Evolutionary conservation across 192 early-diverging fungal species (phyloP), one percentile per base, ranked within the genome.

Genomic region (Glomus cerebriforme): DNA sequence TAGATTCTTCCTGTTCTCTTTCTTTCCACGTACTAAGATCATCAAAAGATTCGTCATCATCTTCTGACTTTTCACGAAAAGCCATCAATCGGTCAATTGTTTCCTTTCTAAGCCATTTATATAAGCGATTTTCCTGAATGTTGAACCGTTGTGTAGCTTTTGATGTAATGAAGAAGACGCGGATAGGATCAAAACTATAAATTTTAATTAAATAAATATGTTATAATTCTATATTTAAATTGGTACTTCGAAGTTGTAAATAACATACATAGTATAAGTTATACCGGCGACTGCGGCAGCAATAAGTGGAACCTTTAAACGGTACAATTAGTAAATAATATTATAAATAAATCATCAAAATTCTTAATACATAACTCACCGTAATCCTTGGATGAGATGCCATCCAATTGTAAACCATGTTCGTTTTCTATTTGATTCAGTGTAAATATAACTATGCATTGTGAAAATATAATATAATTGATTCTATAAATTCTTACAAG

Each of bases 151-250:
- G 89, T 1, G 94, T 96, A 62, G 95, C 85, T 82, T 93, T 92
- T 81, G 96, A 94, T 31, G 89, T 92, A 78, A 97, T 93, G 79
- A 92, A 95, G 82, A 96, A 98, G 64, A 93, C 87, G 26, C 97
- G 92, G 66, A 96, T 87, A 4, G 97, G 96, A 77, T 97, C 97
- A 83, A 99, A 99, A 26, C 75, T 77, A 87, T 68, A 2, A 35
- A 7, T 32, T 75, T 13, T 59, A 34, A 60, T 32, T 32, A n/a
- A 9, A 12, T 10, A 37, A 47, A 29, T 62, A n/a, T n/a, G n/a
- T 69, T 12, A 32, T n/a, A 24, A 58, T 32, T 9, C 29, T 35
- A 58, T n/a, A 54, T 29, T 59, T 31, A 27, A 54, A 49, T 26
- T 45, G 15, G 26, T 7, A 19, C 4, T 22, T 69, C 24, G 39